Evolutionary conservation across 2,329 filamentous ascomycete species (phyloP), one percentile per base, ranked within the genome.

Genomic region (Sporothrix humicola): DNA sequence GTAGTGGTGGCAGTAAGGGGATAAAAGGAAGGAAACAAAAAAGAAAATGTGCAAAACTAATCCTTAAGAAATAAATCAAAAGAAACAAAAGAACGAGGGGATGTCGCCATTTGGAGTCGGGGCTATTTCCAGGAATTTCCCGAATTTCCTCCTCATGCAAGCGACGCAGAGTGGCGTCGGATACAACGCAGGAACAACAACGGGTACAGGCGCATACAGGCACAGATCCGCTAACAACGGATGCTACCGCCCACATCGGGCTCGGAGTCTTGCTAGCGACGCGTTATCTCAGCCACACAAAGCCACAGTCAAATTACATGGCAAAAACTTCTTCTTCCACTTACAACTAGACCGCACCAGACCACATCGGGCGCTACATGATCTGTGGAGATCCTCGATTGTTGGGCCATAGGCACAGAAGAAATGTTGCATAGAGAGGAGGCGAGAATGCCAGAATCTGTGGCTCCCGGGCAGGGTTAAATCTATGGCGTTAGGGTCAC

Each of bases 151-250:
- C 23, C 23, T 26, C 23, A 26, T 26, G 23, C 15, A 37, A 61
- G 37, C 15, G 54, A 20, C 54, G 31, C 4, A 37, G 31, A 37
- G n/a, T 12, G 37, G 61, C 17, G 17, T 68, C 46, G 65, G 46
- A 50, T 52, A 50, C 65, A 52, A 69, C 65, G 23, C 65, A 69
- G 23, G 46, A 20, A 26, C n/a, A 48, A 58, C 10, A 58, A 12
- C 54, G 31, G 23, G 23, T 6, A 31, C 54, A 31, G 3, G 23
- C 7, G 31, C 7, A 37, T 37, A 37, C 54, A 31, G 3, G 23
- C 7, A 7, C 7, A 37, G 4, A 37, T 37, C 54, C 10, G 58
- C 31, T 44, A 63, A 63, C 7, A 42, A 42, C 31, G 58, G 58
- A 31, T 42, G 26, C 58, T 63, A 63, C 31, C 26, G 58, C 31